phyloP scores from a whole-genome alignment of 805 yeast genomes.

The Jamesozyma piceae region DNA sequence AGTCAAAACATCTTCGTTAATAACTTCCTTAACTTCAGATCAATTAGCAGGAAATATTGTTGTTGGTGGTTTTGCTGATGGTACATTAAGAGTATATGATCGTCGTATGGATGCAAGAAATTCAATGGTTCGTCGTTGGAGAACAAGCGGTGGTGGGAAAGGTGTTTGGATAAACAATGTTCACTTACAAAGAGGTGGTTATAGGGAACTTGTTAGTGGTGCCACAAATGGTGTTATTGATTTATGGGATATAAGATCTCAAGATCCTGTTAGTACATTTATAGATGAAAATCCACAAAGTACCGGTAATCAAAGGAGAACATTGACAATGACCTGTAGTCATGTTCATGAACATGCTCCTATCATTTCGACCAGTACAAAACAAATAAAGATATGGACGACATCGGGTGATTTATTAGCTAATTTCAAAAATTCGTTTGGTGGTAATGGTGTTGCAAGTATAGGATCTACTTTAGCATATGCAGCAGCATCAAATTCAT shows the following conservation, averaged over 20 bases:
- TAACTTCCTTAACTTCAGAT: slow-evolving; percentile 84
- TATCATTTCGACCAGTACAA: slow-evolving; percentile 78
- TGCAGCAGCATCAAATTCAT: slow-evolving; percentile 27
- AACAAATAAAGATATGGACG: slow-evolving; percentile 71
- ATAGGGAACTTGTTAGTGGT: slow-evolving; percentile 80
- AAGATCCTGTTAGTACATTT: slow-evolving; percentile 62
- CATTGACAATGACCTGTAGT: slow-evolving; percentile 44
- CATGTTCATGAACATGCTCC: slow-evolving; percentile 97
- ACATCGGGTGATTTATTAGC: slow-evolving; percentile 71
- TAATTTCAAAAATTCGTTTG: slow-evolving; percentile 40
- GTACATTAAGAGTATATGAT: slow-evolving; percentile 85
- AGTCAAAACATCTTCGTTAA: slow-evolving; percentile 80
- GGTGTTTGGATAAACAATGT: slow-evolving; percentile 60
- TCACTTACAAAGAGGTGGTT: slow-evolving; percentile 95
- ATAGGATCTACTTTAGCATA: slow-evolving; percentile 18
- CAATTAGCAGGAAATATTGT: slow-evolving; percentile 89
- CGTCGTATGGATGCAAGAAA: slow-evolving; percentile 76
- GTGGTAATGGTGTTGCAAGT: slow-evolving; percentile 25
- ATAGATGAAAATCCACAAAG: slow-evolving; percentile 38
- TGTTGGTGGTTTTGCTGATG: slow-evolving; percentile 85
- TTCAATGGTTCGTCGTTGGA: slow-evolving; percentile 80
- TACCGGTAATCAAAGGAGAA: slow-evolving; percentile 10
- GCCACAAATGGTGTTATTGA: slow-evolving; percentile 72
- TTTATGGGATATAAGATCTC: slow-evolving; percentile 80
- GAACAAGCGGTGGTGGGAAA: slow-evolving; percentile 36